Conservation (phyloP, 257 asterid species). For the Ocimum tenuiflorum region DNA sequence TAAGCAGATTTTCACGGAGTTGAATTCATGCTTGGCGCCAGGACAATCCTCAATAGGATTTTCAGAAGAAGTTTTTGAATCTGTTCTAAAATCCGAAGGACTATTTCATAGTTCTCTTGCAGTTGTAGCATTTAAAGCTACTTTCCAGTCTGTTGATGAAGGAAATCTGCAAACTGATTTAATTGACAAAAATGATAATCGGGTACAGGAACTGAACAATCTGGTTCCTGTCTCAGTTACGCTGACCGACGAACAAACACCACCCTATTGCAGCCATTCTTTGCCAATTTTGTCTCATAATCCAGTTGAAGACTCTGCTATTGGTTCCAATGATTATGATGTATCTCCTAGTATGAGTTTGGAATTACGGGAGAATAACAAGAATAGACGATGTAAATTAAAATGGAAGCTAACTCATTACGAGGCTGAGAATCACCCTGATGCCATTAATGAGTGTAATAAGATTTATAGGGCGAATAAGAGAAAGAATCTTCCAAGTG, state of each 20-base stretch:
- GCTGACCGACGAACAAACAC: constrained; percentile 19
- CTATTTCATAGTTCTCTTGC: constrained; percentile 21
- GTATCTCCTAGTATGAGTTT: constrained; percentile 15
- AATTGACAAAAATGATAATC: constrained; percentile 12
- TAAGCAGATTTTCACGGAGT: constrained; percentile 29
- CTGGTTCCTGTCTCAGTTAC: constrained; percentile 14
- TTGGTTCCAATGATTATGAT: constrained; percentile 18
- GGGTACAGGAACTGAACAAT: constrained; percentile 14
- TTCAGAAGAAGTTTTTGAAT: constrained; percentile 26
- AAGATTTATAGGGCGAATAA: neutral
- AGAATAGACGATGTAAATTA: constrained; percentile 11
- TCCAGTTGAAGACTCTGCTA: constrained; percentile 21
- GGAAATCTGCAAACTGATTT: constrained; percentile 15
- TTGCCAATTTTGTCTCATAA: constrained; percentile 20
- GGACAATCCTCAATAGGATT: constrained; percentile 28
- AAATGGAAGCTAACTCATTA: constrained; percentile 37
- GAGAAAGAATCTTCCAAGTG: neutral
- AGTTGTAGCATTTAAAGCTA: constrained; percentile 32
- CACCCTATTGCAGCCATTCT: constrained; percentile 15
- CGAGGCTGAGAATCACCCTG: constrained; percentile 40
- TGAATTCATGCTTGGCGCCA: constrained; percentile 34
- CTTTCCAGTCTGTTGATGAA: constrained; percentile 21
- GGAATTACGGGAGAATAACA: constrained; percentile 12
- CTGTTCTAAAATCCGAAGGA: constrained; percentile 24
- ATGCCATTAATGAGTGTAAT: constrained; percentile 31